Percentiles rank a stretch among this genome's conserved stretches.
These are phyloP conservation scores for Fraxinus xanthoxyloides DNA, from an alignment of 305 asterid species.

Conservation along the genomic window DNA sequence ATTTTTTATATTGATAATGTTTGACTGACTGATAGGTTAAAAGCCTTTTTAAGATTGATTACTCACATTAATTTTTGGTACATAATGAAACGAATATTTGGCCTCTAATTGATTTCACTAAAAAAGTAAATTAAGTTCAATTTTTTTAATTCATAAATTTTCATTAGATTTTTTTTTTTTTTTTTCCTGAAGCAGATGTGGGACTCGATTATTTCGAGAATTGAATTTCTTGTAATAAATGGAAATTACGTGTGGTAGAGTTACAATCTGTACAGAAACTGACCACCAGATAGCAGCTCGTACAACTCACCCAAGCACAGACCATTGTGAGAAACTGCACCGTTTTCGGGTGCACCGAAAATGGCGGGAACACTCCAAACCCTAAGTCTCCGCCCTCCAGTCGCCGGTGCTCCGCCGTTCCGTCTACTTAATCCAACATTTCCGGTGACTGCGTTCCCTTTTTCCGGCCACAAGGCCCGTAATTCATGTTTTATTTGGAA, in stretches of 20 bases:
- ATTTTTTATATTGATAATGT: too few relatives aligned
- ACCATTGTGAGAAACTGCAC: neutral
- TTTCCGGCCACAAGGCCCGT: constrained; percentile 10
- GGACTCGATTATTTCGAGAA: neutral
- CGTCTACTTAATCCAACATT: constrained; percentile 19
- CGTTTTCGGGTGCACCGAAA: neutral
- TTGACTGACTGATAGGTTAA: too few relatives aligned
- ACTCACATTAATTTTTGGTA: neutral
- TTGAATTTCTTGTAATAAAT: too few relatives aligned
- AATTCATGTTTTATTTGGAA: constrained; percentile 21
- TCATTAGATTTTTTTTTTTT: too few relatives aligned
- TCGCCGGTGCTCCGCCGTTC: constrained; percentile 23
- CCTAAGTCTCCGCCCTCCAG: constrained; percentile 28
- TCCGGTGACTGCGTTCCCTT: constrained; percentile 6
- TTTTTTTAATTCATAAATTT: neutral
- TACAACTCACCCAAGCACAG: neutral
- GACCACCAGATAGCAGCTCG: neutral
- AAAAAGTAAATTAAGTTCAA: too few relatives aligned
- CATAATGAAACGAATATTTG: neutral
- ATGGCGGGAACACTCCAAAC: constrained; percentile 54
- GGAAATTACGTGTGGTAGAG: neutral
- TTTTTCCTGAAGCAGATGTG: neutral
- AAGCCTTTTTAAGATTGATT: neutral
- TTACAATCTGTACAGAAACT: neutral
- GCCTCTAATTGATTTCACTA: neutral